Conservation (phyloP, 371 early-diverging fungal species). For the Parasitella parasitica region DNA sequence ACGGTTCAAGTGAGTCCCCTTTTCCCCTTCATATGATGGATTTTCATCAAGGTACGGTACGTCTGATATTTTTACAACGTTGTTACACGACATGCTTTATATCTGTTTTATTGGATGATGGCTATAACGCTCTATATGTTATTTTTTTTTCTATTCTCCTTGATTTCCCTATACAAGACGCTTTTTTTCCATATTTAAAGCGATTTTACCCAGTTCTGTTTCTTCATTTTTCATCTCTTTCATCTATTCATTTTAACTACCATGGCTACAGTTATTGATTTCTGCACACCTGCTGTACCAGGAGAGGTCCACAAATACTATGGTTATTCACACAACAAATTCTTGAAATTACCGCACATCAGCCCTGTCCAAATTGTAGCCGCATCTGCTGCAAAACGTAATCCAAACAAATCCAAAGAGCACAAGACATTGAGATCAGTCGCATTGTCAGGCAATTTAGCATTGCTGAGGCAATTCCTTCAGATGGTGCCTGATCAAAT, state of each 20-base stretch:
- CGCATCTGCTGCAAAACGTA: background rate
- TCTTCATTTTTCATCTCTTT: background rate
- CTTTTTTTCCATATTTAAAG: background rate
- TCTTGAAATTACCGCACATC: constrained; percentile 48
- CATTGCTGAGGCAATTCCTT: constrained; percentile 20
- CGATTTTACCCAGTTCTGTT: no score
- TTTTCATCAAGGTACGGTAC: no score
- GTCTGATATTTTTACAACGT: no score
- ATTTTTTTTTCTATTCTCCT: background rate
- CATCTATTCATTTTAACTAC: background rate
- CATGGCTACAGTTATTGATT: constrained; percentile 37
- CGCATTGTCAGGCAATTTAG: constrained; percentile 29
- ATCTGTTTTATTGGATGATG: background rate
- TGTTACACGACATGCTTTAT: background rate
- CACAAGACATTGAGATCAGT: constrained; percentile 30
- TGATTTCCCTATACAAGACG: background rate
- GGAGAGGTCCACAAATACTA: constrained; percentile 67
- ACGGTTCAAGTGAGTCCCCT: no score
- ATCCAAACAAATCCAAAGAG: constrained; percentile 3
- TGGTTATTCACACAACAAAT: constrained; percentile 59
- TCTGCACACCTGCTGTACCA: constrained; percentile 66
- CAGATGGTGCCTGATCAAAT: constrained; percentile 19
- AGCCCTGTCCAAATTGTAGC: constrained; percentile 45
- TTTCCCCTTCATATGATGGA: no score
- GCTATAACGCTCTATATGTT: background rate